Evolutionary conservation across 495 filamentous ascomycete genomes (phyloP).

Genomic region (Daldinia loculata): DNA sequence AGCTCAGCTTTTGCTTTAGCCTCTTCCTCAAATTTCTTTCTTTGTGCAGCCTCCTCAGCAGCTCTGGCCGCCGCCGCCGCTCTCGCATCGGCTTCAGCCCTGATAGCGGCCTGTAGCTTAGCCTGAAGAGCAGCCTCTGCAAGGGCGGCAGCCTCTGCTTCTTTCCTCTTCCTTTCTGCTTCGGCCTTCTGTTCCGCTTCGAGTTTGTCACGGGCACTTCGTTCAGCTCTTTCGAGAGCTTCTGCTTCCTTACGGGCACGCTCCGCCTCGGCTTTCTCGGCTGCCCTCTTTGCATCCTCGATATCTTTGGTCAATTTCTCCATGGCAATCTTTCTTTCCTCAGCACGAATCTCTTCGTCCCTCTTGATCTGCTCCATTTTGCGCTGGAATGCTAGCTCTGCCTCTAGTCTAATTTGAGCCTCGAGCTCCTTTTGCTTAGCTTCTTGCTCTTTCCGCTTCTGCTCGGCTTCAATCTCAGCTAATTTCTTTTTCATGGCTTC

Average conservation of each 20-base stretch:
- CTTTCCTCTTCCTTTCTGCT: slow-evolving; percentile 61
- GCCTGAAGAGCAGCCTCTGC: slow-evolving; percentile 52
- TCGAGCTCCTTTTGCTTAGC: slow-evolving; percentile 57
- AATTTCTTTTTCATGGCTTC: slow-evolving; percentile 54
- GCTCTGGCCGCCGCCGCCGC: slow-evolving; percentile 52
- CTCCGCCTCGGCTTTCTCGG: slow-evolving; percentile 51
- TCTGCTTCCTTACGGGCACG: slow-evolving; percentile 38
- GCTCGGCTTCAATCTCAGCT: slow-evolving; percentile 49
- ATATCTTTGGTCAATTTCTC: slow-evolving; percentile 51
- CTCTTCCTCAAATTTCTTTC: slow-evolving; percentile 51
- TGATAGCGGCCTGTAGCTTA: slow-evolving; percentile 52
- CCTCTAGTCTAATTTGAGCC: slow-evolving; percentile 54
- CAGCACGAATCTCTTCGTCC: slow-evolving; percentile 44
- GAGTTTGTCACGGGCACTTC: slow-evolving; percentile 49
- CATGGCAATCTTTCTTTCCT: slow-evolving; percentile 44
- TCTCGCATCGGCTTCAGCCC: slow-evolving; percentile 54
- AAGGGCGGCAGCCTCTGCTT: slow-evolving; percentile 58
- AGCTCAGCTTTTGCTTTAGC: slow-evolving; percentile 44
- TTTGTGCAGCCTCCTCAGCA: slow-evolving; percentile 60
- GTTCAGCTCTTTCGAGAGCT: slow-evolving; percentile 46
- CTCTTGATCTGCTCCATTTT: slow-evolving; percentile 54
- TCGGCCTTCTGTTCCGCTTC: slow-evolving; percentile 55
- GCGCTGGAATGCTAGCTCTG: slow-evolving; percentile 48
- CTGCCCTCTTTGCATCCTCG: slow-evolving; percentile 53
- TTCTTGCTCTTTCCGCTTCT: slow-evolving; percentile 48